Conservation (phyloP, 2,329 filamentous ascomycete genomes). For the Fusarium clavum region DNA sequence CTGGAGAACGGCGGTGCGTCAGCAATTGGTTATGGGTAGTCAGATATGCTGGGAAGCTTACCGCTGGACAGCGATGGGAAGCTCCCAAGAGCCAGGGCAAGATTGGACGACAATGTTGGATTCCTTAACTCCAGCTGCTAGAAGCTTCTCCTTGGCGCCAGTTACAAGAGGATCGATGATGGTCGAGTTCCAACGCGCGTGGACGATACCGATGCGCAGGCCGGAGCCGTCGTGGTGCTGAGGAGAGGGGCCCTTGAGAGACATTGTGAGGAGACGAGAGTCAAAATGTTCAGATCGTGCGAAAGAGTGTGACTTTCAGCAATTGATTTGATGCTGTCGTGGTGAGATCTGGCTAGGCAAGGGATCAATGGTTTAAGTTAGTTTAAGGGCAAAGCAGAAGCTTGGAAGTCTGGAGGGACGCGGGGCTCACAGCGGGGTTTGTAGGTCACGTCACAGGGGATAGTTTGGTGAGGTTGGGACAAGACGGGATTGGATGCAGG, state of each 20-base stretch:
- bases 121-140: slow-evolving; percentile 82
- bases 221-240: slow-evolving; percentile 73
- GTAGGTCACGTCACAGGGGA: slow-evolving; percentile 42
- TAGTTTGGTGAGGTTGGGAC: neutral
- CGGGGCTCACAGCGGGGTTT: slow-evolving; percentile 46
- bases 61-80: slow-evolving; percentile 90
- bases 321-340: slow-evolving; percentile 18
- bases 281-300: neutral
- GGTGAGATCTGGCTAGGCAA: neutral
- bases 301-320: neutral
- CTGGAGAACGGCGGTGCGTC: slow-evolving; percentile 56
- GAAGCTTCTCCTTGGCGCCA: slow-evolving; percentile 82
- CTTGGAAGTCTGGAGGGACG: slow-evolving; percentile 28
- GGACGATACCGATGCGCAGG: slow-evolving; percentile 92
- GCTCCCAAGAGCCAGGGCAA: slow-evolving; percentile 94
- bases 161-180: slow-evolving; percentile 88
- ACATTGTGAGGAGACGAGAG: slow-evolving; percentile 28
- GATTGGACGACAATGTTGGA: slow-evolving; percentile 90
- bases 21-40: slow-evolving; percentile 12
- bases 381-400: slow-evolving; percentile 18
- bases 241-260: slow-evolving; percentile 67
- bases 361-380: slow-evolving; percentile 21
- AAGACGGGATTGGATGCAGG: slow-evolving; percentile 39
- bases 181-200: slow-evolving; percentile 92
- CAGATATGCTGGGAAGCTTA: slow-evolving; percentile 54